Base-by-base conservation (phyloP, 768 basidiomycete genomes). In the Rhizopogon salebrosus region DNA sequence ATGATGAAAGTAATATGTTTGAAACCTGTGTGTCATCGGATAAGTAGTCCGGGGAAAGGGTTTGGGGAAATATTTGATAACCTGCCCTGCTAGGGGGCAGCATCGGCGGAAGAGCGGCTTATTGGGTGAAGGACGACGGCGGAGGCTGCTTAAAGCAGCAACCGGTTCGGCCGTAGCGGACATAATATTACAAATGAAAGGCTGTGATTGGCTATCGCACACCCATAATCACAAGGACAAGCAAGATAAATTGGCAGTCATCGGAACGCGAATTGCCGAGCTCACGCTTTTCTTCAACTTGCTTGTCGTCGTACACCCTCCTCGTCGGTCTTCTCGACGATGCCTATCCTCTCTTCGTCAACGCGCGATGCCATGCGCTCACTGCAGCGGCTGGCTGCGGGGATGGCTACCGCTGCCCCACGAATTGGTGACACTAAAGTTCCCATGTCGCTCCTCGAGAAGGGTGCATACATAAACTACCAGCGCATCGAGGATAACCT, bases 401-500 rank as follows among this genome's bases (percentile, higher is more conserved):
- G 87, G 36, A 86, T 93, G 86, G 91, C 92, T 65, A 92, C 89
- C 62, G 85, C 78, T 64, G 77, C 82, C 6, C 77, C 84, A 41
- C 78, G 88, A 62, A 94, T 94, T 60, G 91, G 91, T 54, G 89
- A 92, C 68, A 92, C 87, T 54, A 91, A 92, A 73, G 92, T 94
- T 52, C 72, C 88, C 60, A 92, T 93, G 89, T 91, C 89, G 36
- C 76, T 86, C 59, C 81, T 92, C 57, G 91, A 93, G 70, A 83
- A 85, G 66, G 82, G 77, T 61, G 84, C 82, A 40, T 92, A 82
- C 67, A 92, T 94, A 72, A 94, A 94, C 82, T 93, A 94, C 71
- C 92, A 94, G 73, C 87, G 95, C 54, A 98, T 98, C 68, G 95
- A 98, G 76, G 94, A 98, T 71, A 98, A 95, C 78, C 87, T 98